Evolutionary conservation across 83 land plant genomes (phyloP), one percentile per base, ranked within the genome.

Genomic region (Picea mariana): DNA sequence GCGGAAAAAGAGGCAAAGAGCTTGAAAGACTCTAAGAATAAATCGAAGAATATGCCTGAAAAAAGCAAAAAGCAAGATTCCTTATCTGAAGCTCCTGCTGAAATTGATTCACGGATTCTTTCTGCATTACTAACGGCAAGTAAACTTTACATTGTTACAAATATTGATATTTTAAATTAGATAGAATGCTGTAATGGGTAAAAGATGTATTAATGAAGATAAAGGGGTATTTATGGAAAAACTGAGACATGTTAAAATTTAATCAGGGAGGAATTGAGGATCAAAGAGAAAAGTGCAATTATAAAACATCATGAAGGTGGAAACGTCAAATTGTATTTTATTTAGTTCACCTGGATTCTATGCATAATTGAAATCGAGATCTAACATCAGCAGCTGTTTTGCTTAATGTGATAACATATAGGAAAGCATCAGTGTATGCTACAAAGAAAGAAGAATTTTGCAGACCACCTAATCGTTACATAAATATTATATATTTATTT

Each of bases 101-200:
- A 95, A 82, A 85, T 93, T 84, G 96, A 95, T 85, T 93, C 96
- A 15, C 87, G 98, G 17, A 82, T 95, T 82, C 82, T 97, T 16
- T 95, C 96, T 79, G 98, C 94, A 16, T n/a, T 97, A 38, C 81
- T 97, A 68, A 92, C 95, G 20, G 99, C 95, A 71, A 84, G 96
- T 82, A 42, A 73, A 16, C 18, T 73, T n/a, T 20, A 58, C 13
- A 17, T 47, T n/a, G 15, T 12, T 24, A 44, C 24, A 9, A 42
- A 52, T 20, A 15, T 44, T 20, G 26, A 73, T 42, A 38, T 73
- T n/a, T 17, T 42, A n/a, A n/a, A 47, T 72, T 21, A 3, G 26
- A 44, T 20, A 73, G 13, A 52, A 44, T 44, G 26, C 24, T 44
- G 20, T 42, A 47, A 20, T 44, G 21, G 26, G 9, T 3, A 20